A percentile compares a stretch with the other conserved stretches of the same genome.
phyloP scores from a whole-genome alignment of 2,329 filamentous ascomycete species.

The Fusarium musae region DNA sequence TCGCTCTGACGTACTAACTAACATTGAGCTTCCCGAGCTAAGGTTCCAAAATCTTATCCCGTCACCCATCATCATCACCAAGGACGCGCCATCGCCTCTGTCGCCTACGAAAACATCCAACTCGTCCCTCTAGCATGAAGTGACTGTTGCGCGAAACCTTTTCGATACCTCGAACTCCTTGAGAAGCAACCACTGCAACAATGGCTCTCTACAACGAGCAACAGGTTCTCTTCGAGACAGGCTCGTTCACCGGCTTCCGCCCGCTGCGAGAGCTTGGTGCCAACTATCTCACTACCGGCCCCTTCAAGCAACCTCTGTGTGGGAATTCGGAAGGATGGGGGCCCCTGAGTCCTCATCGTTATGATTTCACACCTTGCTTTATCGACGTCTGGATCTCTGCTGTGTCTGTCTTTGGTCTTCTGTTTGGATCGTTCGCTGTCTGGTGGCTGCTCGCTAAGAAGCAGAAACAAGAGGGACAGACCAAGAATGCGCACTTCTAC shows the following conservation, averaged over 20 bases:
- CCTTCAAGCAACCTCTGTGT: constrained; percentile 78
- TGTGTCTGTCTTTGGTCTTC: constrained; percentile 81
- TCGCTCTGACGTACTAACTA: constrained; percentile 24
- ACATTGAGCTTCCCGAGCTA: constrained; percentile 31
- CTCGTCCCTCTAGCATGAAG: constrained; percentile 43
- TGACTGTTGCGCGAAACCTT: constrained; percentile 61
- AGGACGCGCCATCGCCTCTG: constrained; percentile 29
- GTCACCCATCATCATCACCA: constrained; percentile 3
- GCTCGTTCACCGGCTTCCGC: constrained; percentile 70
- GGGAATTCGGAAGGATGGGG: constrained; percentile 95
- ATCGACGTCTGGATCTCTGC: constrained; percentile 88
- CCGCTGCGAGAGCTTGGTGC: constrained; percentile 62
- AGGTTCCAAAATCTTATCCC: constrained; percentile 13
- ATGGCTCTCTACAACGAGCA: constrained; percentile 53
- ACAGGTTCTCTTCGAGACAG: constrained; percentile 64
- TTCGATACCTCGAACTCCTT: constrained; percentile 1
- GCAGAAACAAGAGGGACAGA: constrained; percentile 67
- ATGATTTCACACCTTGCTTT: constrained; percentile 97
- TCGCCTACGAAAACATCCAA: constrained; percentile 4
- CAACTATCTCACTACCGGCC: constrained; percentile 68
- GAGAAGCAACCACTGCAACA: constrained; percentile 25
- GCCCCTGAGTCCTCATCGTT: constrained; percentile 84
- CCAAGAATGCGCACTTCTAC: constrained; percentile 93
- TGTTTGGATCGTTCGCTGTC: constrained; percentile 80
- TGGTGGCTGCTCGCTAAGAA: constrained; percentile 82